Evolutionary conservation across 1,139 yeast genomes (phyloP), one percentile per base, ranked within the genome.

Genomic region (Blastobotrys aristatus): DNA sequence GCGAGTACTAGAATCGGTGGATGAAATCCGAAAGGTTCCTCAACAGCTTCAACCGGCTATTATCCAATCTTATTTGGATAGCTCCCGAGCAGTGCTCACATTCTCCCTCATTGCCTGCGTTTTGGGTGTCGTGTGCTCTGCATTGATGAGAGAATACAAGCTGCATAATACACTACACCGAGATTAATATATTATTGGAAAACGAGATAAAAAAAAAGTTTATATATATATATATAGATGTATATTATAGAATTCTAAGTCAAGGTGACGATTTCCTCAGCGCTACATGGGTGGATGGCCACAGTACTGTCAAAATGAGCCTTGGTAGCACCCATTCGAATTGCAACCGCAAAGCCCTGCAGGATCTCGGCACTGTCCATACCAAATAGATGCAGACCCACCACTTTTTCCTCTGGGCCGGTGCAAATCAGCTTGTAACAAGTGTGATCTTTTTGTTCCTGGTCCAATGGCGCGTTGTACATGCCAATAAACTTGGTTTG

Each of bases 281-380:
- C 98, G 55, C 95, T 81, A 1, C 98, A 90, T 53, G 99, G 99
- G 67, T 92, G 99, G 62, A 92, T 92, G 42, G 99, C 99, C 32
- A 92, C 97, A 71, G 95, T 86, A 65, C 73, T 82, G 69, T 92
- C 99, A 56, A 92, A 90, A 67, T 92, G 97, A 45, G 79, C 79
- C 75, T 92, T 92, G 41, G 98, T 92, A 40, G 98, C 98, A 34
- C 98, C 98, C 73, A 69, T 69, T 72, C 89, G 89, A 57, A 92
- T 73, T 49, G 98, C 98, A 47, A 89, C 98, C 49, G 97, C 98
- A 62, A 92, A 92, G 32, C 98, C 99, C 75, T 92, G 99, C 59
- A 92, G 76, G 53, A 94, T 89, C 69, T 92, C 99, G 34, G 95
- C 80, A 53, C 95, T 81, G 11, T 79, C 70, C 61, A 89, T 97